Conservation (phyloP, 176 grass and related monocot genomes). For the Bolboschoenus planiculmis region DNA sequence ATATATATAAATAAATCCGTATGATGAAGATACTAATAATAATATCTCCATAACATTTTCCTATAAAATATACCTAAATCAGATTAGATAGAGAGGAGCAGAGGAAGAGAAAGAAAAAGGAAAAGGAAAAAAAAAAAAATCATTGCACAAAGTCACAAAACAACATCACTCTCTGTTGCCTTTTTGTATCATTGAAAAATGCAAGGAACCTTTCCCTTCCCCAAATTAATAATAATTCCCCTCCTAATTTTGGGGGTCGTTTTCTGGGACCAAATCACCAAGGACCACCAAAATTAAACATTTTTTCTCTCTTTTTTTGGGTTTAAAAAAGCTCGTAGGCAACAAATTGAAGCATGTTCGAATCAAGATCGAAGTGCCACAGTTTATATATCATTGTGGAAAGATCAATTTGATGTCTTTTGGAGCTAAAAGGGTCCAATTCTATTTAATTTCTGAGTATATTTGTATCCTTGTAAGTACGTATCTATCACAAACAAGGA, state of each 20-base stretch:
- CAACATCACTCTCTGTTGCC: not conserved
- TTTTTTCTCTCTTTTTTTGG: too few relatives aligned
- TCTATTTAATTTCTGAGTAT: not conserved
- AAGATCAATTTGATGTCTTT: not conserved
- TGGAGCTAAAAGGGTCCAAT: not conserved
- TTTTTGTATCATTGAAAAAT: not conserved
- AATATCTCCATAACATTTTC: too few relatives aligned
- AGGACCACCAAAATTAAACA: not conserved
- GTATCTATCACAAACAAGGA: too few relatives aligned
- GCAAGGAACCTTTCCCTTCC: not conserved
- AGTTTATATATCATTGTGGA: not conserved
- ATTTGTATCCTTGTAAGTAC: too few relatives aligned
- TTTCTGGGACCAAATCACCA: not conserved
- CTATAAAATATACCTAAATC: not conserved
- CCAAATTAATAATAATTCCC: not conserved
- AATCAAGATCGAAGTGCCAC: slow-evolving; percentile 1
- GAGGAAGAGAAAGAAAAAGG: not conserved
- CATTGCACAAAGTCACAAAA: not conserved
- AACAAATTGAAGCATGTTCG: not conserved
- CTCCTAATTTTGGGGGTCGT: not conserved
- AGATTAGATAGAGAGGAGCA: not conserved
- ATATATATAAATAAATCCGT: too few relatives aligned
- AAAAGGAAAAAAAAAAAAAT: not conserved
- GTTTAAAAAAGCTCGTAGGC: too few relatives aligned
- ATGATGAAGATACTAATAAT: too few relatives aligned